Evolutionary conservation across 768 basidiomycete species (phyloP).

Genomic region (Auriscalpium microsporum): DNA sequence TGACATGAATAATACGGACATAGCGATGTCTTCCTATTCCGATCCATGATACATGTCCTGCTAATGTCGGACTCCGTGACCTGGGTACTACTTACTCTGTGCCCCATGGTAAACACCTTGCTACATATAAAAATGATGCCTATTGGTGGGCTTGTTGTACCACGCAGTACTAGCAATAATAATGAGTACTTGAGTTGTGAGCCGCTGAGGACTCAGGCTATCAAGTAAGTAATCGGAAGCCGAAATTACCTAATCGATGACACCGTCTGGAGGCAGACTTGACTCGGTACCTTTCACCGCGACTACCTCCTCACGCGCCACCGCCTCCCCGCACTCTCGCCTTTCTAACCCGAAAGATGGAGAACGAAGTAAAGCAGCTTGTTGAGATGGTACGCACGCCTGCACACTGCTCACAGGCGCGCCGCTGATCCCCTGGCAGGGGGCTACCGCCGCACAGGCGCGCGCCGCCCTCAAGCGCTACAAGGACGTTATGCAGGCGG

Average conservation of each 20-base stretch:
- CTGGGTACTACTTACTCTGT: too few relatives aligned
- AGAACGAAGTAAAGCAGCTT: slow-evolving; percentile 26
- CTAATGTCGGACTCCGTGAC: too few relatives aligned
- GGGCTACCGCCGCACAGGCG: slow-evolving; percentile 75
- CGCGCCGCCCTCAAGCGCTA: slow-evolving; percentile 72
- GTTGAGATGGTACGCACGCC: slow-evolving; percentile 26
- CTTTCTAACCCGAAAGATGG: slow-evolving; percentile 16
- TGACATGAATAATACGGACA: neutral
- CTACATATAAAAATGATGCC: too few relatives aligned
- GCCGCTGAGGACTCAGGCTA: too few relatives aligned
- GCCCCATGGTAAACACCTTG: too few relatives aligned
- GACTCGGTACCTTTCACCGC: neutral
- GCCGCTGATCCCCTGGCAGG: slow-evolving; percentile 36
- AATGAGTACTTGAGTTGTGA: too few relatives aligned
- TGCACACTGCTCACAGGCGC: neutral
- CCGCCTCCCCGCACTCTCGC: neutral
- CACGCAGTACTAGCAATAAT: too few relatives aligned
- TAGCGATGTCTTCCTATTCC: neutral
- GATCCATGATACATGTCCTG: too few relatives aligned
- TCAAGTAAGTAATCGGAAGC: neutral
- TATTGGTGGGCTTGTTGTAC: too few relatives aligned
- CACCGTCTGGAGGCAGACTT: neutral
- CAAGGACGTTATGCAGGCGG: slow-evolving; percentile 89
- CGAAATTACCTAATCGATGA: neutral
- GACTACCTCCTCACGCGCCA: neutral